phyloP scores from a whole-genome alignment of 2,329 filamentous ascomycete genomes.

The Epichloe festucae region DNA sequence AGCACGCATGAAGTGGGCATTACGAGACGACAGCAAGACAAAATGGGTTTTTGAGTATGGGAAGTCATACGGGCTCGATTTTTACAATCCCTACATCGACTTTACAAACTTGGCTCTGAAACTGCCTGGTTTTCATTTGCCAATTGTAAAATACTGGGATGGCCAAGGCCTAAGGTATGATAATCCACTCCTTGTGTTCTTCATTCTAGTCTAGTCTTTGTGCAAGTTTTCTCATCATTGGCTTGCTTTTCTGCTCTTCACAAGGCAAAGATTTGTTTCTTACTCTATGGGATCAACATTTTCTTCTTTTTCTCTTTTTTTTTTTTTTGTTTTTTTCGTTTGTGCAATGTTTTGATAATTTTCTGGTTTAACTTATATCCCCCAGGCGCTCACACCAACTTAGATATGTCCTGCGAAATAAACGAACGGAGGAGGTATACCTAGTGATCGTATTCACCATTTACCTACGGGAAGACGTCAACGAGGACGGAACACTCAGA shows the following conservation, averaged over 20 bases:
- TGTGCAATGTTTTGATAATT: neutral
- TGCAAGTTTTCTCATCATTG: constrained; percentile 1
- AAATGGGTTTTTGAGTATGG: constrained; percentile 43
- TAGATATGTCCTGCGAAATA: constrained; percentile 86
- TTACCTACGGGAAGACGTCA: constrained; percentile 52
- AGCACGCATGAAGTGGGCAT: constrained; percentile 46
- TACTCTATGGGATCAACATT: neutral
- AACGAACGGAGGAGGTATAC: constrained; percentile 58
- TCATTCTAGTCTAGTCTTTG: neutral
- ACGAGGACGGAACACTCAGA: constrained; percentile 44
- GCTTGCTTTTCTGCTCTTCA: neutral
- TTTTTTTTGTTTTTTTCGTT: neutral
- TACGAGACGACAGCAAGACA: constrained; percentile 34
- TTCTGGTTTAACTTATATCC: constrained; percentile 9
- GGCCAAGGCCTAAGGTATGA: constrained; percentile 61
- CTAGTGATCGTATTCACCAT: constrained; percentile 73
- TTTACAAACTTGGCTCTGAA: constrained; percentile 61
- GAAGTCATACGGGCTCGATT: constrained; percentile 44
- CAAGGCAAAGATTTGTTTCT: neutral
- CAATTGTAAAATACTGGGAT: constrained; percentile 69
- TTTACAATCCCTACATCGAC: constrained; percentile 87
- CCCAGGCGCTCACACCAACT: constrained; percentile 63
- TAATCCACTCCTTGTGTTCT: constrained; percentile 4
- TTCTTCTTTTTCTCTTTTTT: constrained; percentile 2
- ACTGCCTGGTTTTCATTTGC: constrained; percentile 59